Conservation (phyloP, 2,329 filamentous ascomycete genomes). For the Fusarium citri region DNA sequence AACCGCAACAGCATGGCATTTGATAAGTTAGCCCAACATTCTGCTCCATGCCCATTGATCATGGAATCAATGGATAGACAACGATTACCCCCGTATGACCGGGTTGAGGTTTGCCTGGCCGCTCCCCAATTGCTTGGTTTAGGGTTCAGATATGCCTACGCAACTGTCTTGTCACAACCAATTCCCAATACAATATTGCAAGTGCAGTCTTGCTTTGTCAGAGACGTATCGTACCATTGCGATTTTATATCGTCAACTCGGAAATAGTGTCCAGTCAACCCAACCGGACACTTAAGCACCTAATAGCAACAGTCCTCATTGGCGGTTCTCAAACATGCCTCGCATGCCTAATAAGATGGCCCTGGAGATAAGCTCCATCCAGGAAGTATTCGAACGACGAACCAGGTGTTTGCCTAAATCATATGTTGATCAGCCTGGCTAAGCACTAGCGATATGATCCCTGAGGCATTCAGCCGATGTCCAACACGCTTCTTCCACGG, state of each 20-base stretch:
- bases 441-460: slow-evolving; percentile 19
- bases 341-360: background rate
- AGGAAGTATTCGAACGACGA: slow-evolving; percentile 17
- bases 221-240: slow-evolving; percentile 39
- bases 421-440: slow-evolving; percentile 13
- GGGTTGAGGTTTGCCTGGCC: slow-evolving; percentile 11
- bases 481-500: slow-evolving; percentile 6
- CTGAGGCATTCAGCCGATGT: slow-evolving; percentile 18
- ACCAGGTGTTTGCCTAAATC: slow-evolving; percentile 7
- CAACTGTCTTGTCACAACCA: slow-evolving; percentile 11
- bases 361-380: slow-evolving; percentile 16
- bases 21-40: slow-evolving; percentile 30
- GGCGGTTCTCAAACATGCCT: slow-evolving; percentile 12
- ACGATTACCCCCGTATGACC: slow-evolving; percentile 22
- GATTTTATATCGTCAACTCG: slow-evolving; percentile 9
- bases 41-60: slow-evolving; percentile 4
- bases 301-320: slow-evolving; percentile 9
- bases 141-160: slow-evolving; percentile 34
- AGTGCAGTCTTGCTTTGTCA: slow-evolving; percentile 38
- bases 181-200: slow-evolving; percentile 9
- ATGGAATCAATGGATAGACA: slow-evolving; percentile 21
- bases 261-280: slow-evolving; percentile 18
- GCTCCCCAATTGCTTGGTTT: slow-evolving; percentile 14
- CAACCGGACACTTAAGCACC: slow-evolving; percentile 20
- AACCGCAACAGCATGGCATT: slow-evolving; percentile 17